Evolutionary conservation across 2,329 filamentous ascomycete genomes (phyloP), one percentile per base, ranked within the genome.

Genomic region (Polytolypa hystricis): DNA sequence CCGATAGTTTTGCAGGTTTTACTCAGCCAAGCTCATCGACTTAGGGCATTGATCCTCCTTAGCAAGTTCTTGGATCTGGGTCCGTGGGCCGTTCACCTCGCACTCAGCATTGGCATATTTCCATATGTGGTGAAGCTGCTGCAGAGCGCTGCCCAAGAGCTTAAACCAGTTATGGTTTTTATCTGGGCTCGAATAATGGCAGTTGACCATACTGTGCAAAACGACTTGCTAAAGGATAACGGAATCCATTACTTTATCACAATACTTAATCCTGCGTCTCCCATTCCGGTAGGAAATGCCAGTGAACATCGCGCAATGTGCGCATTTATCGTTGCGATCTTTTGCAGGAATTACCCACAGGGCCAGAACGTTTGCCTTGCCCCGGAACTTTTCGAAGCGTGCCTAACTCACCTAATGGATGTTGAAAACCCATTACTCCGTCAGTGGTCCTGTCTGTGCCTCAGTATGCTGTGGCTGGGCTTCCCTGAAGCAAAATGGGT

Each of bases 291-390:
- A 15, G 78, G 81, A 21, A 93, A 95, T 54, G 79, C 79, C 37
- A 84, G 86, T 48, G 91, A 96, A 62, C 91, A 98, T 65, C 85
- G 93, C 53, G 91, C 91, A 29, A 98, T 98, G 91, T 96, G 91
- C 57, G 87, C 91, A 2, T 98, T 98, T 55, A 94, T 98, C 43
- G 76, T 96, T 28, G 83, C 89, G 17, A 93, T 95, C 73, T 85
- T 98, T 44, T 98, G 91, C 73, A 93, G 91, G 55, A 83, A 83
- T 45, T 94, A 94, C 60, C 82, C 81, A 45, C 84, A 91, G 44
- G 91, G 89, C 2, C 87, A 95, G 58, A 81, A 81, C 34, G 87
- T 94, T 8, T 95, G 87, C 55, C 79, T 95, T 48, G 84, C 84
- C 47, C 83, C 81, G 0, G 87, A 94, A 46, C 79, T 96, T 43